Evolutionary conservation across 305 asterid species (phyloP), one percentile per base, ranked within the genome.

Genomic region (Ajuga reptans): DNA sequence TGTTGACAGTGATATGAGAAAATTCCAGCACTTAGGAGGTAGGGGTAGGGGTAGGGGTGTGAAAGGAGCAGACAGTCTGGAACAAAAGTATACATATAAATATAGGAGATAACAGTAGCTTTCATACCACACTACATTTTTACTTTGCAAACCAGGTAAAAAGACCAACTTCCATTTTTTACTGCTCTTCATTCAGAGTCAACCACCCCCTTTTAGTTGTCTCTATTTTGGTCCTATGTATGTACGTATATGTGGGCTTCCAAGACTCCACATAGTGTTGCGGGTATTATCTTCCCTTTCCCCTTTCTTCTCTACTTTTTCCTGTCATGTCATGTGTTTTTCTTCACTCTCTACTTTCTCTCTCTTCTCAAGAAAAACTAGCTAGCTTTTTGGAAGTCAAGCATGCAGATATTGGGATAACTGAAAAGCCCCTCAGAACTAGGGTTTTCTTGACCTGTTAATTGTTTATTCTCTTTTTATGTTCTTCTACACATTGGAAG

Each of bases 161-260:
- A 21, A 21, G 2, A n/a, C n/a, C n/a, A 21, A 21, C 1, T 21
- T 2, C 1, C 27, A 21, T 21, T 21, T 21, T 21, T 21, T 21
- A 21, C 27, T 21, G 27, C 27, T 31, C 3, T 31, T 3, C 1
- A 6, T 54, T 24, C 74, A 80, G 83, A 83, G 94, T 85, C 96
- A 89, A 89, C 94, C 80, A 57, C 66, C 81, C 76, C 71, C 70
- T 79, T 77, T 69, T 50, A n/a, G 41, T 18, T 14, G 66, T 46
- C 72, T 69, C 21, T 24, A 18, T 76, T 82, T 82, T 83, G 85
- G 84, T 72, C 43, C 77, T 72, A 77, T 80, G 79, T 81, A 77
- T 84, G 77, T 72, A 77, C 78, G 79, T 81, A 77, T 84, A 78
- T 87, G 92, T 76, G 86, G 89, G 89, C 84, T 85, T 84, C 85